These are phyloP conservation scores for Trichoderma sp. DNA, from an alignment of 2,329 filamentous ascomycete species.

Conservation along the genomic window DNA sequence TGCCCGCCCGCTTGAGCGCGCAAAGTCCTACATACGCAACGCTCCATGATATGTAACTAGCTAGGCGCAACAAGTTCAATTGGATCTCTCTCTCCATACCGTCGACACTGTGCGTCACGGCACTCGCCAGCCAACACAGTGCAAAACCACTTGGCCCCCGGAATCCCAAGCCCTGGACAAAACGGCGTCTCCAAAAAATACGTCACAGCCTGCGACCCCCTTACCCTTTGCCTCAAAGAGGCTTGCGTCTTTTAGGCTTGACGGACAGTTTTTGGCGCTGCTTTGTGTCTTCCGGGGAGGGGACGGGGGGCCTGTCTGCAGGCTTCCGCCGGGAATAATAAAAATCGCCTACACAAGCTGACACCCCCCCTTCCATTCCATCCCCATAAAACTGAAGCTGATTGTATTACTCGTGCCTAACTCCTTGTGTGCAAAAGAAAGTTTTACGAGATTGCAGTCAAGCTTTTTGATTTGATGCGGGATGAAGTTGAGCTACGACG, in stretches of 20 bases:
- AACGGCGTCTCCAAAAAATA: not conserved
- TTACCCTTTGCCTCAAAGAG: not conserved
- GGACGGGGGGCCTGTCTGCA: not conserved
- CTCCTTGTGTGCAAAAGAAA: constrained; percentile 4
- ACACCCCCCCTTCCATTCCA: no score
- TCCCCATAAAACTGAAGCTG: constrained; percentile 1
- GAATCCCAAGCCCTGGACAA: not conserved
- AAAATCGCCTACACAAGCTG: constrained; percentile 17
- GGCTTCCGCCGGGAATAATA: constrained; percentile 25
- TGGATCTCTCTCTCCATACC: no score
- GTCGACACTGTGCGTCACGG: no score
- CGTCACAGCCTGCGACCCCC: constrained; percentile 2
- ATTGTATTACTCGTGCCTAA: no score
- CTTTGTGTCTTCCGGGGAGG: not conserved
- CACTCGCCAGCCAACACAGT: constrained; percentile 2
- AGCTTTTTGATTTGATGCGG: not conserved
- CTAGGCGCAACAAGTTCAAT: no score
- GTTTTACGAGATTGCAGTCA: not conserved
- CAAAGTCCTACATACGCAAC: not conserved
- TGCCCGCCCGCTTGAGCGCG: not conserved
- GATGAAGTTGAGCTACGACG: constrained; percentile 4
- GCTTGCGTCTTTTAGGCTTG: constrained; percentile 19
- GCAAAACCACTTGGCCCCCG: not conserved
- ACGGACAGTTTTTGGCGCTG: constrained; percentile 11
- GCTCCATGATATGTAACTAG: no score